A percentile compares a stretch with the other conserved stretches of the same genome.
These are phyloP conservation scores for Cichorium intybus DNA, from an alignment of 140 eudicot genomes.

Conservation along the genomic window DNA sequence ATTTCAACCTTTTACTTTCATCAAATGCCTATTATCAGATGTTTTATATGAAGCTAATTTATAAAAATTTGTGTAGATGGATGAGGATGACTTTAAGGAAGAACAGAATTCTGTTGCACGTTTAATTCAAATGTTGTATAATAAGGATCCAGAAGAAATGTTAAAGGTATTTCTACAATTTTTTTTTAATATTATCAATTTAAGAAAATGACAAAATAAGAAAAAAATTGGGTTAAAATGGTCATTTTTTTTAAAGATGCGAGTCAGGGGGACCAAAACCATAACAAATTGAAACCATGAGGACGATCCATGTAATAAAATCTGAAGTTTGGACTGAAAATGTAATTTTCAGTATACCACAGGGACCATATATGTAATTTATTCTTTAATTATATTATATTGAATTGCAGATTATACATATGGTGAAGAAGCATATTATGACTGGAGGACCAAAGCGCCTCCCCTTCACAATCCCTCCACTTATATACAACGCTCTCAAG, in stretches of 20 bases:
- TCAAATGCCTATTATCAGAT: constrained; percentile 6
- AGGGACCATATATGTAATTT: background rate
- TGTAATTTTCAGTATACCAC: no score
- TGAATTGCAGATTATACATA: constrained; percentile 69
- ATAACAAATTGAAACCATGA: background rate
- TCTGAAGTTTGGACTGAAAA: background rate
- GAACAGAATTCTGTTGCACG: constrained; percentile 98
- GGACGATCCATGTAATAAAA: background rate
- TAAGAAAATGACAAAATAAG: background rate
- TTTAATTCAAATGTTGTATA: constrained; percentile 86
- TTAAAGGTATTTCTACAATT: constrained; percentile 53
- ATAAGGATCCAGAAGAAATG: constrained; percentile 94
- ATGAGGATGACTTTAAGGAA: constrained; percentile 92
- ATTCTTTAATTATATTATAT: constrained; percentile 10
- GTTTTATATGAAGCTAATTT: no score
- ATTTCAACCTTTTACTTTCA: background rate
- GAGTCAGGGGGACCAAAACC: background rate
- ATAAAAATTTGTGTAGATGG: constrained; percentile 81
- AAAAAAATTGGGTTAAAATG: background rate
- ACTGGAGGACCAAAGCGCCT: constrained; percentile 92
- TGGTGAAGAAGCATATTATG: constrained; percentile 87
- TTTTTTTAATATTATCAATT: constrained; percentile 16
- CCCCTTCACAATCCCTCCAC: constrained; percentile 85
- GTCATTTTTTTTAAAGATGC: background rate
- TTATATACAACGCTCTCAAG: constrained; percentile 75